phyloP scores from a whole-genome alignment of 441 rosid species.

The Pelargonium australe region DNA sequence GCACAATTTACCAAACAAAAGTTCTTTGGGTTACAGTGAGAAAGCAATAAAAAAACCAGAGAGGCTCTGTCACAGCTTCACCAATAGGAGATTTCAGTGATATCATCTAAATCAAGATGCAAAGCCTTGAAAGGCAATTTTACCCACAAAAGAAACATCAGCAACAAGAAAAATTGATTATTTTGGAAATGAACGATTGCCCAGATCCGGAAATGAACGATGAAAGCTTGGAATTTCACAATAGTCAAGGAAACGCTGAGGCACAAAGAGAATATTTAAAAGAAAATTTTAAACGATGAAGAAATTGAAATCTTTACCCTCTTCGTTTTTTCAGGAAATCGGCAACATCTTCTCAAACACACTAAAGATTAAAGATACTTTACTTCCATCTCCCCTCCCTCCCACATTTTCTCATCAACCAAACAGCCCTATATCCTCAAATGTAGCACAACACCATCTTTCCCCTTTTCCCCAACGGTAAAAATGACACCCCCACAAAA shows the following conservation, averaged over 20 bases:
- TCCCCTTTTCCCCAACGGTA: not conserved
- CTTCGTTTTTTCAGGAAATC: too few species aligned
- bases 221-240: not conserved
- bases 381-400: not conserved
- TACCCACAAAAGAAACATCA: not conserved
- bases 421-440: conserved; percentile 21
- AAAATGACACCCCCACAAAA: not conserved
- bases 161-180: too few species aligned
- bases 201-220: not conserved
- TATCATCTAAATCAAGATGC: too few species aligned
- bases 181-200: too few species aligned
- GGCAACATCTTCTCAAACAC: too few species aligned
- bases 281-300: not conserved
- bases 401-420: conserved; percentile 29
- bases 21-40: not conserved
- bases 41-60: not conserved
- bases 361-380: too few species aligned
- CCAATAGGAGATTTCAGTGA: not conserved
- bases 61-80: not conserved
- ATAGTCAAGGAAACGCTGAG: not conserved
- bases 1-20: too few species aligned
- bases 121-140: too few species aligned
- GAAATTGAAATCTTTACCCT: not conserved
- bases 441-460: not conserved
- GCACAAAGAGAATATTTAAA: not conserved